A percentile compares a stretch with the other conserved stretches of the same genome.
Evolutionary conservation across 768 basidiomycete species (phyloP).

Genomic region (Amyloporia xantha): DNA sequence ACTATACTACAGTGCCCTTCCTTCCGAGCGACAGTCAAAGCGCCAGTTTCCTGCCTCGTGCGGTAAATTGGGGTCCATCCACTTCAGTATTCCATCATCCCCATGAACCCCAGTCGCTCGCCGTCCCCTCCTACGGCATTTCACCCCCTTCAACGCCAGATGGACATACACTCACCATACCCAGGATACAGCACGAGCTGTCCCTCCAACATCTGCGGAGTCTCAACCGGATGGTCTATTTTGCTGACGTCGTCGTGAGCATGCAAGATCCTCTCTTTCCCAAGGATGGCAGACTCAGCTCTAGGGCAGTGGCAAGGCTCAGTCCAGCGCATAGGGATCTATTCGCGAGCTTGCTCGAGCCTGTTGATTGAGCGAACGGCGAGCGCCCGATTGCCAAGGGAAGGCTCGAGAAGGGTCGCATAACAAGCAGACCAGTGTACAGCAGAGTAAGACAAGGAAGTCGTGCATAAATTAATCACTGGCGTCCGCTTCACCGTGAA

Average conservation of each 20-base stretch:
- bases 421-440: constrained; percentile 1
- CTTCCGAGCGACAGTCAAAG: constrained; percentile 10
- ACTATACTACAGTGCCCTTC: constrained; percentile 19
- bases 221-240: constrained; percentile 35
- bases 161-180: constrained; percentile 16
- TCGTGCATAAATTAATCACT: constrained; percentile 3
- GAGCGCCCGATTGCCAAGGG: constrained; percentile 32
- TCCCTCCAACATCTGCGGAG: constrained; percentile 11
- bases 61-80: constrained; percentile 13
- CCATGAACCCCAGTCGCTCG: constrained; percentile 17
- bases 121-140: constrained; percentile 12
- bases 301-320: constrained; percentile 2
- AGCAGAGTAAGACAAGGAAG: neutral
- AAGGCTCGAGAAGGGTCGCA: constrained; percentile 31
- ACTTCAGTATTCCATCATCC: constrained; percentile 30
- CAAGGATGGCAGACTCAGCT: constrained; percentile 23
- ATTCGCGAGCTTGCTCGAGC: constrained; percentile 10
- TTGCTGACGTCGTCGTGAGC: constrained; percentile 48
- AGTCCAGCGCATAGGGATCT: constrained; percentile 11
- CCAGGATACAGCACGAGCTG: constrained; percentile 25
- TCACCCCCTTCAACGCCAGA: constrained; percentile 13
- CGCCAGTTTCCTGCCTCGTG: too few relatives aligned
- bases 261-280: constrained; percentile 59
- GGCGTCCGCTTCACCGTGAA: constrained; percentile 1
- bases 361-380: constrained; percentile 22